Base-by-base conservation (phyloP, 495 filamentous ascomycete species). In the Extremus antarcticus region DNA sequence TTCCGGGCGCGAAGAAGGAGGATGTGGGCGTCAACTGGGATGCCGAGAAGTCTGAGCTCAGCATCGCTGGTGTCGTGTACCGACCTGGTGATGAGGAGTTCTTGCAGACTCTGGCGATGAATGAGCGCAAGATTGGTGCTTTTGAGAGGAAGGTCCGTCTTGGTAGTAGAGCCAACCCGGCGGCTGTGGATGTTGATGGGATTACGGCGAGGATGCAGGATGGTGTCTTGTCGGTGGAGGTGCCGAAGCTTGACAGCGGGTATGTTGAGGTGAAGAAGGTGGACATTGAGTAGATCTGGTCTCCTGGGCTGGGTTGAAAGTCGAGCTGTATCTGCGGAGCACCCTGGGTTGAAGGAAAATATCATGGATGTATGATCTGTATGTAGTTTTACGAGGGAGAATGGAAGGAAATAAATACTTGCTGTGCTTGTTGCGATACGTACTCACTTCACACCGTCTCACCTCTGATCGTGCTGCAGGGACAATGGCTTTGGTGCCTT, bases 11-110 rank as follows among this genome's bases (percentile, higher is more conserved):
- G 7, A 81, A 81, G 69, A 89, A 87, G 64, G 76, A 85, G 57
- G 86, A 94, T 64, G 72, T 91, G 16, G 83, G 76, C 47, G 79
- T 94, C 35, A 81, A 81, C 66, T 94, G 82, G 71, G 82, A 90
- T 62, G 73, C 78, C 1, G 80, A 87, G 7, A 79, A 82, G 64
- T 75, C 71, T 19, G 73, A 77, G 43, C 66, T 94, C 41, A 76
- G 73, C 52, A 70, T 94, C 47, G 76, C 79, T 0, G 88, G 88
- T 17, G 80, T 90, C 3, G 74, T 88, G 22, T 76, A 88, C 61
- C 75, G 85, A 1, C 81, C 78, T 10, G 85, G 84, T 1, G 80
- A 82, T 57, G 87, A 90, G 65, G 79, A 81, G 51, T 77, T 88
- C 64, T 67, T 90, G 65, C 78, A 80, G 64, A 75, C 76, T 4